Conservation (phyloP, 2,329 filamentous ascomycete genomes). For the Colletotrichum paranaense region DNA sequence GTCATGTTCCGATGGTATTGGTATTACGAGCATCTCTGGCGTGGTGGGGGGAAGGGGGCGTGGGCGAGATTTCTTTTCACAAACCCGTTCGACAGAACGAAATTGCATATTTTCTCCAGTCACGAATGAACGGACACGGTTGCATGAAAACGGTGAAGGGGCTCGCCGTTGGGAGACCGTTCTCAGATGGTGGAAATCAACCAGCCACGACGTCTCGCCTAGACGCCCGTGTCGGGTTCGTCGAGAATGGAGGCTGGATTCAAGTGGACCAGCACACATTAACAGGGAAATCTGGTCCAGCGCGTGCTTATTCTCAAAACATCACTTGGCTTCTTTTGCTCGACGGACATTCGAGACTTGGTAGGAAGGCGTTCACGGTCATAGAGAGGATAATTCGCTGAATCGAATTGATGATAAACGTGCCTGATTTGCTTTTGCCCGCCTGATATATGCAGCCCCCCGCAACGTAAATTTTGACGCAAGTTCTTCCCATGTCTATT, state of each 20-base stretch:
- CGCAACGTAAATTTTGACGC: background rate
- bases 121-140: slow-evolving; percentile 35
- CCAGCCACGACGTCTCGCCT: slow-evolving; percentile 11
- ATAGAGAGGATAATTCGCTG: slow-evolving; percentile 35
- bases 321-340: slow-evolving; percentile 32
- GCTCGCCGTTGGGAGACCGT: slow-evolving; percentile 6
- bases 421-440: background rate
- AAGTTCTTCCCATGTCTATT: background rate
- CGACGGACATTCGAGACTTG: slow-evolving; percentile 36
- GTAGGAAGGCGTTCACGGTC: slow-evolving; percentile 36
- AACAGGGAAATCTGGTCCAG: slow-evolving; percentile 31
- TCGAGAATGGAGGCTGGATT: slow-evolving; percentile 31
- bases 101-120: slow-evolving; percentile 34
- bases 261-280: slow-evolving; percentile 22
- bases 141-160: slow-evolving; percentile 29
- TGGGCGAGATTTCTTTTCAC: slow-evolving; percentile 34
- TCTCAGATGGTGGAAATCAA: background rate
- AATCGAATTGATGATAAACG: slow-evolving; percentile 34
- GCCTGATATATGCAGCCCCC: background rate
- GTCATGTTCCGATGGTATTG: slow-evolving; percentile 11
- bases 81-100: slow-evolving; percentile 26
- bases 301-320: slow-evolving; percentile 23
- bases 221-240: slow-evolving; percentile 32
- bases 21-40: slow-evolving; percentile 37
- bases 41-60: slow-evolving; percentile 38